Evolutionary conservation across 352 stramenopile genomes (phyloP), one percentile per base, ranked within the genome.

Genomic region (Globisporangium yorkense): DNA sequence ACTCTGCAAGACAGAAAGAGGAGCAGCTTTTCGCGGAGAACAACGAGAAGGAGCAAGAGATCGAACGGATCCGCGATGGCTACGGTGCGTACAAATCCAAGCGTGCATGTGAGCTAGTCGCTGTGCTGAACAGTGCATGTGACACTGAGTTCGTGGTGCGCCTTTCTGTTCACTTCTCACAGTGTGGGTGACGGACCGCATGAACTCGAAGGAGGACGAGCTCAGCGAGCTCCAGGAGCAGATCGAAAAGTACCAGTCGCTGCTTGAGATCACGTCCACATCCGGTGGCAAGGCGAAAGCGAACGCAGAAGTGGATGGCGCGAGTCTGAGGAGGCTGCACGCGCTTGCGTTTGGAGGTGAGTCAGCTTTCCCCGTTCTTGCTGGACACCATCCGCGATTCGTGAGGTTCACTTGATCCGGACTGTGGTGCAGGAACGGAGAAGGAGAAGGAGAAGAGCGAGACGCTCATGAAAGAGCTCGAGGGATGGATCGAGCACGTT

Each of bases 171-270:
- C 12, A 31, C 1, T 58, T 12, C 24, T n/a, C 16, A 16, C 35
- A 94, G 84, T 94, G 20, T 94, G 84, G 82, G 82, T 94, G 5
- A 94, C 84, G 24, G 82, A 92, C 55, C 80, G 84, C 0, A 94
- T 94, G 84, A 94, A 94, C 51, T 88, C 80, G 12, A 94, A 94
- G 53, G 84, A 94, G 60, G 84, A 94, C 54, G 84, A 94, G 59
- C 52, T 94, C 6, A 86, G 77, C 41, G 84, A 94, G 57, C 57
- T 94, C 9, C 84, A 94, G 51, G 84, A 94, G 41, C 84, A 94
- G 50, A 66, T 94, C 24, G 84, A 94, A 51, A 84, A 87, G 40
- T 94, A 91, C 51, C 82, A 94, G 52, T 80, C 77, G 9, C 65
- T 94, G 1, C 47, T 94, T 4, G 67, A 88, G 58, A 87, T 90